Evolutionary conservation across 2,329 filamentous ascomycete genomes (phyloP).

Genomic region (Trichophyton simii): DNA sequence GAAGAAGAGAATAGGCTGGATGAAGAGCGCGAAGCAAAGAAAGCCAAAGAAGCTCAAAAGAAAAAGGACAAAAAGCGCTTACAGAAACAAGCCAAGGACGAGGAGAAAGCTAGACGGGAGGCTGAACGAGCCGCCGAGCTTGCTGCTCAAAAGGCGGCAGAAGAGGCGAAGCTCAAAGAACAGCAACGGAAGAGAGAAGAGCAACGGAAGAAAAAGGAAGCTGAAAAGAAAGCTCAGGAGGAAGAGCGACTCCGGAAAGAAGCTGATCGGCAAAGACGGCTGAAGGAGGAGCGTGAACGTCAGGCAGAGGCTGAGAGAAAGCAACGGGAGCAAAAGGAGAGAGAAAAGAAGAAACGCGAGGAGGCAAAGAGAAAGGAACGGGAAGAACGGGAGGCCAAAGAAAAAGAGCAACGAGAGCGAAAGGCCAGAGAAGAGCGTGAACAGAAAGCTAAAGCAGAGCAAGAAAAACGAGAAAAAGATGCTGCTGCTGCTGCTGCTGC

Average conservation of each 20-base stretch:
- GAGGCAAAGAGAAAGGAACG: constrained; percentile 66
- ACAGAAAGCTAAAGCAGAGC: constrained; percentile 34
- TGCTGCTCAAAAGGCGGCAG: constrained; percentile 58
- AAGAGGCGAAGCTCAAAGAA: constrained; percentile 69
- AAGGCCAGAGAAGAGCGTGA: constrained; percentile 53
- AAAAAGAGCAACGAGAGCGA: constrained; percentile 62
- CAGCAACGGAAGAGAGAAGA: constrained; percentile 73
- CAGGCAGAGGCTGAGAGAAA: constrained; percentile 80
- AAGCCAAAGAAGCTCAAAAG: constrained; percentile 85
- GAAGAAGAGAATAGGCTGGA: constrained; percentile 70
- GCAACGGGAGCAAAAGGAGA: constrained; percentile 63
- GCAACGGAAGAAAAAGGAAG: constrained; percentile 80
- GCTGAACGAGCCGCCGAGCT: constrained; percentile 84
- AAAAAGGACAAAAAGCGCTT: constrained; percentile 86
- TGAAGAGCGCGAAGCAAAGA: constrained; percentile 76
- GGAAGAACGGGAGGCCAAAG: constrained; percentile 46
- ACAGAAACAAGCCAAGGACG: constrained; percentile 79
- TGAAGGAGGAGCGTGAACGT: constrained; percentile 73
- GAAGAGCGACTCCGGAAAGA: constrained; percentile 78
- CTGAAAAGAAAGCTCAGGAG: constrained; percentile 78
- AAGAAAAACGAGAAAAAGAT: constrained; percentile 39
- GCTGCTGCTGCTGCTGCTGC: constrained; percentile 22
- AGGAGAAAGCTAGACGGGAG: constrained; percentile 77
- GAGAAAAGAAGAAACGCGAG: constrained; percentile 64
- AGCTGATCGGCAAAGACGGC: constrained; percentile 63